Evolutionary conservation across 805 yeast species (phyloP), one percentile per base, ranked within the genome.

Genomic region (Clavispora fructus): DNA sequence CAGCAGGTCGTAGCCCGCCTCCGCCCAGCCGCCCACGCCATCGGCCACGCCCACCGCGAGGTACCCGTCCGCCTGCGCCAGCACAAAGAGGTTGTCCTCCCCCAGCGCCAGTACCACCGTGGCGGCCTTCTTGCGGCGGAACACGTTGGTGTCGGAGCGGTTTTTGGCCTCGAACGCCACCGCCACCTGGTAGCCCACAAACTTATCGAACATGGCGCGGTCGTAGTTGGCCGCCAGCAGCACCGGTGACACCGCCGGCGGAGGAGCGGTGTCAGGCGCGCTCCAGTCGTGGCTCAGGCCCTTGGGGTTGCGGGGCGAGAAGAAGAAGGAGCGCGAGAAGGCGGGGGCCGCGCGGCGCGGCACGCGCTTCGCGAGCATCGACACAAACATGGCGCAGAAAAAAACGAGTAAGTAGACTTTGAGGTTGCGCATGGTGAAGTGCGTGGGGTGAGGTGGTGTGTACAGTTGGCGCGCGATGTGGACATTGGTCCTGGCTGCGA

Each of bases 21-120:
- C 94, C 1, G 87, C 79, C 97, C 98, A 92, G 3, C 98, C 98
- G 13, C 98, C 98, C 4, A 94, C 98, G 12, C 99, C 99, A 67
- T 92, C 99, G 6, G 97, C 85, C 4, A 87, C 94, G 19, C 92
- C 95, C n/a, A 82, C 74, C 5, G 85, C 78, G 0, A 83, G 51
- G 27, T 64, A 65, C 3, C 75, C 72, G 42, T 68, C 67, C 1
- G 19, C 26, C 16, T 59, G 63, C 27, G 67, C 67, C 8, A 79
- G 73, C 26, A 82, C 70, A 47, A 86, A 80, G 55, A 74, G 81
- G 59, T 83, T 86, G 59, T 87, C 95, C 59, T 87, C 95, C 4
- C 95, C 95, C 2, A 88, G 75, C 6, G 87, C 81, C 6, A 73
- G 68, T 35, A 55, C 51, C 33, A 59, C 46, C 1, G 90, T 85